phyloP scores from a whole-genome alignment of 2,329 filamentous ascomycete species.

The Diaporthe citriasiana region DNA sequence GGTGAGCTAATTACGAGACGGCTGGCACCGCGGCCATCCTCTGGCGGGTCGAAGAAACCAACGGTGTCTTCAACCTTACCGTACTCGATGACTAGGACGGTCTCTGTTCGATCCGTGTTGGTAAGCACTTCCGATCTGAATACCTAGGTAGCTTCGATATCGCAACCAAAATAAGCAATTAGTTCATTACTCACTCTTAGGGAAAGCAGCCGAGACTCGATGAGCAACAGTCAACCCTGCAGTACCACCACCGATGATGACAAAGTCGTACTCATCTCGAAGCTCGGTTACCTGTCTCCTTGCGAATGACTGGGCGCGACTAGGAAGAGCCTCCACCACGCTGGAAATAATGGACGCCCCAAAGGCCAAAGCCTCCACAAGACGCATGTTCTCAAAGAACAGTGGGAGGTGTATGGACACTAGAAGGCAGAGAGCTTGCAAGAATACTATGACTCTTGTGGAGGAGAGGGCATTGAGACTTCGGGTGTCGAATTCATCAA shows the following conservation, averaged over 20 bases:
- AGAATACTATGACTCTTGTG: background rate
- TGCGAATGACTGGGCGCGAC: background rate
- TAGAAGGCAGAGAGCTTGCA: background rate
- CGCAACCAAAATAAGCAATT: background rate
- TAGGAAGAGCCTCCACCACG: background rate
- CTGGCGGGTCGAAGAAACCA: constrained; percentile 12
- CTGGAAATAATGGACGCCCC: background rate
- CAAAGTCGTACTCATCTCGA: constrained; percentile 56
- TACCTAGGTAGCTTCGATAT: background rate
- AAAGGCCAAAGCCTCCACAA: background rate
- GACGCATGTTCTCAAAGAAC: constrained; percentile 1
- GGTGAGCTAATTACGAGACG: constrained; percentile 7
- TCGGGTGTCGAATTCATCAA: background rate
- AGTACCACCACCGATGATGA: constrained; percentile 65
- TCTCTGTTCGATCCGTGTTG: constrained; percentile 43
- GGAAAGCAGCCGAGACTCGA: constrained; percentile 51
- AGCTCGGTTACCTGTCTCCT: constrained; percentile 9
- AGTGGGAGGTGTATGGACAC: background rate
- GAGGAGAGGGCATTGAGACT: background rate
- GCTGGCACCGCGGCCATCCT: constrained; percentile 10
- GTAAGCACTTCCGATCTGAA: background rate
- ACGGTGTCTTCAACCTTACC: constrained; percentile 17
- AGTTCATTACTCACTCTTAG: background rate
- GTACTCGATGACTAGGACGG: constrained; percentile 56
- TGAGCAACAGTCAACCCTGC: constrained; percentile 63